A percentile compares a stretch with the other conserved stretches of the same genome.
Evolutionary conservation across 495 filamentous ascomycete species (phyloP).

Genomic region (Trichocladium uniseriatum): DNA sequence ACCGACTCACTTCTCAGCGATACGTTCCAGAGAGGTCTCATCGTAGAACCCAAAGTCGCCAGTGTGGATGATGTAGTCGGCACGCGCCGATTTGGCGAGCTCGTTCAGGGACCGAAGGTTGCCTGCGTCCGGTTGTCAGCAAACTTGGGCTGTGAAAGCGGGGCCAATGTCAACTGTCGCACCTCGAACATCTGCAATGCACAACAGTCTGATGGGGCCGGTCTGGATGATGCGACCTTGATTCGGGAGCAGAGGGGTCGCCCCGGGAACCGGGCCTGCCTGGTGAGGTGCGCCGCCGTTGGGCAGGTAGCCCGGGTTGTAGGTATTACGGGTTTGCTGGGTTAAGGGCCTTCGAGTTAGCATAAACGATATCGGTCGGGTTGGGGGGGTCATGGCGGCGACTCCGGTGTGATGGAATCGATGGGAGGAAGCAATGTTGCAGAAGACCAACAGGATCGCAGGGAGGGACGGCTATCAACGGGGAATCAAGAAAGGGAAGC

Average conservation of each 20-base stretch:
- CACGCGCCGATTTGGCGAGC: conserved; percentile 82
- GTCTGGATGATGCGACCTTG: conserved; percentile 68
- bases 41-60: conserved; percentile 99
- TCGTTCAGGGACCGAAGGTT: conserved; percentile 95
- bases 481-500: background rate
- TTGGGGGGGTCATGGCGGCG: background rate
- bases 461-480: background rate
- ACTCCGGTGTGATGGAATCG: background rate
- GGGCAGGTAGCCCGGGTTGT: conserved; percentile 42
- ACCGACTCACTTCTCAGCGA: conserved; percentile 88
- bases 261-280: conserved; percentile 39
- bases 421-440: background rate
- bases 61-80: conserved; percentile 95
- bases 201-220: conserved; percentile 76
- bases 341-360: background rate
- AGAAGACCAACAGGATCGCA: background rate
- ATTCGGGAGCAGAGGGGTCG: conserved; percentile 47
- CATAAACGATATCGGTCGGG: too few species aligned
- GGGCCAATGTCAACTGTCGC: conserved; percentile 17
- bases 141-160: background rate
- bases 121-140: conserved; percentile 42
- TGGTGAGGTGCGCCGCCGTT: conserved; percentile 44
- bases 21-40: conserved; percentile 86
- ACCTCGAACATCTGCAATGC: conserved; percentile 98
- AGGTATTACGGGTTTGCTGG: conserved; percentile 35